These are phyloP conservation scores for Epichloe bromicola DNA, from an alignment of 2,329 filamentous ascomycete genomes.

Conservation along the genomic window DNA sequence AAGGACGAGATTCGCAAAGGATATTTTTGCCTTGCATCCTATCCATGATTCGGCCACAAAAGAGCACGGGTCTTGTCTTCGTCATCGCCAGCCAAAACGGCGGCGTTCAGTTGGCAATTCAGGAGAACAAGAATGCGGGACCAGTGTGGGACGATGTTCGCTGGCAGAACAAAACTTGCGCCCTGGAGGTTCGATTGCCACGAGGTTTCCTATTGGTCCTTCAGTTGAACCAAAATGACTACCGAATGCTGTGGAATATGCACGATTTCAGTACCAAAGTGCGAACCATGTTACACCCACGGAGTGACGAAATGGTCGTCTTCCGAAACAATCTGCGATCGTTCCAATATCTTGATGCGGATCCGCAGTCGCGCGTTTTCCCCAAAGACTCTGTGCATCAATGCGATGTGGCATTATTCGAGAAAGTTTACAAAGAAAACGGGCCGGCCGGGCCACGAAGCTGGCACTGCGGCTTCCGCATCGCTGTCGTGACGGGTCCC, in stretches of 20 bases:
- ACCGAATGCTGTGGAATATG: constrained; percentile 65
- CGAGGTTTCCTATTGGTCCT: constrained; percentile 63
- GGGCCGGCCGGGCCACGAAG: constrained; percentile 60
- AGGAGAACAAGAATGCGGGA: constrained; percentile 52
- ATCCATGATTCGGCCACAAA: constrained; percentile 56
- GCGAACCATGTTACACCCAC: constrained; percentile 55
- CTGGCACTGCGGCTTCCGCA: constrained; percentile 66
- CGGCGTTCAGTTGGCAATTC: constrained; percentile 61
- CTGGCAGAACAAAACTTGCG: constrained; percentile 58
- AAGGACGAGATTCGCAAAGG: constrained; percentile 53
- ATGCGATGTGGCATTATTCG: constrained; percentile 65
- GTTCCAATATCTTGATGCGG: constrained; percentile 71
- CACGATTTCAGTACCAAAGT: constrained; percentile 74
- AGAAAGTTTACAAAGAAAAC: constrained; percentile 52
- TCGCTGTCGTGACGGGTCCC: constrained; percentile 66
- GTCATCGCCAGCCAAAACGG: constrained; percentile 70
- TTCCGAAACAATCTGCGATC: constrained; percentile 58
- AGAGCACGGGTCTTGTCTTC: constrained; percentile 57
- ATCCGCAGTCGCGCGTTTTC: constrained; percentile 57
- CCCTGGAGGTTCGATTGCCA: constrained; percentile 57
- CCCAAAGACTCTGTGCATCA: constrained; percentile 59
- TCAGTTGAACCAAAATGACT: constrained; percentile 64
- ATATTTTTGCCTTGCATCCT: constrained; percentile 62
- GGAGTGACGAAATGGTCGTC: constrained; percentile 54
- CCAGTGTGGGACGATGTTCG: constrained; percentile 71